phyloP scores from a whole-genome alignment of 192 early-diverging fungal genomes.

The Radiomyces spectabilis region DNA sequence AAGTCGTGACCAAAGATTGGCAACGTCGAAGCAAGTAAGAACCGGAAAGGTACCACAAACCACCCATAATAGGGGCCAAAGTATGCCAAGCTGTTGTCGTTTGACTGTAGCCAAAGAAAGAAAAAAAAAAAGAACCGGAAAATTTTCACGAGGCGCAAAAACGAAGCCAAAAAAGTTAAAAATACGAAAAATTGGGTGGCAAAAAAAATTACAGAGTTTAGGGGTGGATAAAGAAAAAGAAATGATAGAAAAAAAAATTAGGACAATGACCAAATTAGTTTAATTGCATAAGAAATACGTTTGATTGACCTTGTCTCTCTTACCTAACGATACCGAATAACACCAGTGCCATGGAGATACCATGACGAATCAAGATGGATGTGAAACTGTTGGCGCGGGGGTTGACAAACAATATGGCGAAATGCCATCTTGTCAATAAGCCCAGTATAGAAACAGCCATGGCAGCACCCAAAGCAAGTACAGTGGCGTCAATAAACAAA shows the following conservation, averaged over 20 bases:
- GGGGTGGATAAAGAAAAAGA: neutral
- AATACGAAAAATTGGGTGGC: neutral
- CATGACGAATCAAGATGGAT: slow-evolving; percentile 6
- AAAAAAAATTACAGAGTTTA: neutral
- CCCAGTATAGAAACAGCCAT: neutral
- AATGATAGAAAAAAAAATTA: neutral
- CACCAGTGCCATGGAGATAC: slow-evolving; percentile 3
- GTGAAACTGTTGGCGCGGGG: neutral
- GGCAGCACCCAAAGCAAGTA: neutral
- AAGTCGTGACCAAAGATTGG: neutral
- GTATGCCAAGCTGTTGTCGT: slow-evolving; percentile 1
- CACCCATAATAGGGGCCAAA: slow-evolving; percentile 3
- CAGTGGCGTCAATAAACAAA: slow-evolving; percentile 27
- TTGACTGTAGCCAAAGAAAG: neutral
- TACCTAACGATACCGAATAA: slow-evolving; percentile 7
- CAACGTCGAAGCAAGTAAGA: slow-evolving; percentile 30
- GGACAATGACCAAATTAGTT: neutral
- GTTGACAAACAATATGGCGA: slow-evolving; percentile 5
- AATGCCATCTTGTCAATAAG: slow-evolving; percentile 12
- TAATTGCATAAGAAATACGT: neutral
- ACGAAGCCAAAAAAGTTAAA: neutral
- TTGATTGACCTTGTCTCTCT: neutral
- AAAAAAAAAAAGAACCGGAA: neutral
- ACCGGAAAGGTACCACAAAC: slow-evolving; percentile 10
- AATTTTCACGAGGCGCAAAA: neutral